A percentile compares a stretch with the other conserved stretches of the same genome.
phyloP scores from a whole-genome alignment of 768 basidiomycete genomes.

The Boletus rubroflammeus region DNA sequence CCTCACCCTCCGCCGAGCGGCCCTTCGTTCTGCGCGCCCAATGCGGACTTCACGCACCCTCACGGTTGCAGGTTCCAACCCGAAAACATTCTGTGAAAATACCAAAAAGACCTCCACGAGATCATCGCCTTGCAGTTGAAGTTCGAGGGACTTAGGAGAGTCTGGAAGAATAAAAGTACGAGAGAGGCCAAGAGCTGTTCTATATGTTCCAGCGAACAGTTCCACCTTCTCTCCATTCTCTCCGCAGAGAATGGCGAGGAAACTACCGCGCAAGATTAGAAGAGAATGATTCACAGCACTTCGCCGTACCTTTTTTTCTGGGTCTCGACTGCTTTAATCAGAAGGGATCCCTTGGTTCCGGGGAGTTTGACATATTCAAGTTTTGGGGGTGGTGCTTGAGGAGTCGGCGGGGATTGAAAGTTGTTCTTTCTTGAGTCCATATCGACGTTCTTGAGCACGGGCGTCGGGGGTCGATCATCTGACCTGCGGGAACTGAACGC shows the following conservation, averaged over 20 bases:
- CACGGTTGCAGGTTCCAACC: conserved; percentile 88
- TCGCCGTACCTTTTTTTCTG: conserved; percentile 71
- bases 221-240: conserved; percentile 93
- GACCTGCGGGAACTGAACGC: conserved; percentile 58
- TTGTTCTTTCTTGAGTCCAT: conserved; percentile 37
- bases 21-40: conserved; percentile 81
- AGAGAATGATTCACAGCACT: neutral
- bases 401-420: conserved; percentile 32
- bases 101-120: conserved; percentile 90
- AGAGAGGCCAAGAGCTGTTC: conserved; percentile 87
- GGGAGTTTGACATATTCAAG: conserved; percentile 91
- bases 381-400: conserved; percentile 72
- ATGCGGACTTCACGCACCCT: conserved; percentile 92
- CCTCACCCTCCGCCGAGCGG: conserved; percentile 75
- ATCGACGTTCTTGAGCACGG: conserved; percentile 37
- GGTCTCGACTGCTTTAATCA: conserved; percentile 87
- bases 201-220: conserved; percentile 86
- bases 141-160: conserved; percentile 80
- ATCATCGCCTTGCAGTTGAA: conserved; percentile 89
- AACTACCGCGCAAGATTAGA: conserved; percentile 42
- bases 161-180: conserved; percentile 91
- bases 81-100: conserved; percentile 89
- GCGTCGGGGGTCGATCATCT: conserved; percentile 47
- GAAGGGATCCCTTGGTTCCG: conserved; percentile 79
- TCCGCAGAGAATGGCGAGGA: conserved; percentile 89